Evolutionary conservation across 2,329 filamentous ascomycete species (phyloP), one percentile per base, ranked within the genome.

Genomic region (Ophioceras dolichostomum): DNA sequence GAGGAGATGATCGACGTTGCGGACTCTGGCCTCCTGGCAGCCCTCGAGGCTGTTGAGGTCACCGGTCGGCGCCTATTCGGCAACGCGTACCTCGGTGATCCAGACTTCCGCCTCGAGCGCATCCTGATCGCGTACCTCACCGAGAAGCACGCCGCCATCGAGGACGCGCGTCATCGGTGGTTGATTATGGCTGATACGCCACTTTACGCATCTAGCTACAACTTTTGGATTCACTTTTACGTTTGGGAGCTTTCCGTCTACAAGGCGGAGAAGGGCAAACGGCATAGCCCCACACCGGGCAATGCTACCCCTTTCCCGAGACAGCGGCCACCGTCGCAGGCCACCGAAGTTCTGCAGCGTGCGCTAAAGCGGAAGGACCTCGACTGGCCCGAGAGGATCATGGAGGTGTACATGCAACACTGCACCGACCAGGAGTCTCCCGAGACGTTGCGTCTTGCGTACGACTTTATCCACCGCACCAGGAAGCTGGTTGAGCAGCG

Each of bases 191-290:
- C 68, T 4, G 55, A 73, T 17, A 63, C 73, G n/a, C 66, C 70
- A 14, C 76, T 76, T 4, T 62, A 86, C 39, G 77, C 78, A 21
- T 75, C 86, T 47, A 88, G 78, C 47, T 87, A 88, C 52, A 86
- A 94, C 49, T 96, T 96, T 55, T 98, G 91, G 91, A 70, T 88
- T 39, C 77, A 79, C 31, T 95, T 86, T 58, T 95, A 95, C 58
- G 68, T 80, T 37, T 96, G 87, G 82, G 91, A 96, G 59, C 80
- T 96, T 68, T 69, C 82, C 40, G 50, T 74, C 4, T 75, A 72
- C 44, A 43, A 50, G 18, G 59, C 64, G 2, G 65, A 66, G 5
- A 60, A 56, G 40, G 64, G 68, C 38, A 71, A 67, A 39, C 59
- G 61, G 26, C 62, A 69, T 41, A 73, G 72, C 41, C 65, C 68